Base-by-base conservation (phyloP, 257 asterid genomes). In the Agastache rugosa region DNA sequence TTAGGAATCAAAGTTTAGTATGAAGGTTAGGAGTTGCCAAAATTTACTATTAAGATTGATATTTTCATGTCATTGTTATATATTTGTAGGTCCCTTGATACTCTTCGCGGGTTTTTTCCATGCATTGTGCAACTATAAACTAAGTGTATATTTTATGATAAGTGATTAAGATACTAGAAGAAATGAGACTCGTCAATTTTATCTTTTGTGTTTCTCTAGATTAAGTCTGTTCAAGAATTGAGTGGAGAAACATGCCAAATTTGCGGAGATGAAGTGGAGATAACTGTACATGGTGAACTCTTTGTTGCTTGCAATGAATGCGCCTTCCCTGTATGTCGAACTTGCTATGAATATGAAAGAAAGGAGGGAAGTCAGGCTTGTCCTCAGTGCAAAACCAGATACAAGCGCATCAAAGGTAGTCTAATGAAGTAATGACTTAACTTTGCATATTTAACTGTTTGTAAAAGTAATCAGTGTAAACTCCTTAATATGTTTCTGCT, bases 221-320 rank as follows among this genome's bases (percentile, higher is more conserved):
- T 89, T 61, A 85, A 87, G 51, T 82, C 91, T n/a, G 91, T 86
- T 65, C 78, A 74, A 11, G 97, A 88, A 76, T 73, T 87, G 60
- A 87, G 94, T 79, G 96, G 88, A 39, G 86, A 82, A 80, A 83
- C 60, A 69, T 91, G 97, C 85, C 89, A 83, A 75, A 87, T 91
- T 61, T 91, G 97, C 47, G 92, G 72, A 75, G 97, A 91, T 79
- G 96, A 87, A 78, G 79, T 91, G 17, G 94, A 91, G 83, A 80
- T 87, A 54, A 89, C 83, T 1, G 74, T 62, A 14, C 85, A 85
- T 50, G 96, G 91, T 25, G 97, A 91, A 74, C 81, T 69, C 71
- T 91, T 91, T 84, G 96, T 91, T 78, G 98, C 97, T 1, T 93
- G 98, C 95, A 91, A 93, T 39, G 98, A 93, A 75, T 93, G 98